Evolutionary conservation across 768 basidiomycete species (phyloP).

Genomic region (Phlegmacium glaucopus): DNA sequence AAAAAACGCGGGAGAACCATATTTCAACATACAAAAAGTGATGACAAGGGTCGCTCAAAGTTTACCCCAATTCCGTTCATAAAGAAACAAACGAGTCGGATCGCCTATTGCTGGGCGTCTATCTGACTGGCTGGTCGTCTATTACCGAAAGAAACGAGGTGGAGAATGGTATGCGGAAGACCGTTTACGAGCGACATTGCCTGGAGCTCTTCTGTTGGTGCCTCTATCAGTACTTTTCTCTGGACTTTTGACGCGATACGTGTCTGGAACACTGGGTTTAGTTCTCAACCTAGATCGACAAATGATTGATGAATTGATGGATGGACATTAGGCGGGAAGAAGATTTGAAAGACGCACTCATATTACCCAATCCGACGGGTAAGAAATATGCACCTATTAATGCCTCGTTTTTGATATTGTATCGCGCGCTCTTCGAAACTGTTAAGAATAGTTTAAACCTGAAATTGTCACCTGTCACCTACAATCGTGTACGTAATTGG

Average conservation of each 20-base stretch:
- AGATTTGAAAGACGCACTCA: constrained; percentile 36
- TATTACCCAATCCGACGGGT: constrained; percentile 57
- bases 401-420: constrained; percentile 53
- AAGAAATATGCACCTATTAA: constrained; percentile 59
- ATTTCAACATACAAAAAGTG: too few relatives aligned
- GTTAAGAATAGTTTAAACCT: neutral
- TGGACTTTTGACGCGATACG: constrained; percentile 45
- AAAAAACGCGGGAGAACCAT: neutral
- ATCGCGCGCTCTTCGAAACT: constrained; percentile 47
- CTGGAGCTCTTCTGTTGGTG: constrained; percentile 42
- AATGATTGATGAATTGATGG: neutral
- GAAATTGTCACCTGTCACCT: constrained; percentile 15
- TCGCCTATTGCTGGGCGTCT: constrained; percentile 24
- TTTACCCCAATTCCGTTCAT: constrained; percentile 61
- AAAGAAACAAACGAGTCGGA: constrained; percentile 47
- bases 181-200: constrained; percentile 47
- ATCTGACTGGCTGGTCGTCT: constrained; percentile 48
- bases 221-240: constrained; percentile 47
- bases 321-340: neutral
- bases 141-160: constrained; percentile 39
- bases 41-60: constrained; percentile 1
- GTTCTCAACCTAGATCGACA: constrained; percentile 29
- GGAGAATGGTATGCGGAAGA: constrained; percentile 66
- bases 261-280: constrained; percentile 45
- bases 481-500: constrained; percentile 70